Base-by-base conservation (phyloP, 2,329 filamentous ascomycete genomes). In the Aspergillus sojae region DNA sequence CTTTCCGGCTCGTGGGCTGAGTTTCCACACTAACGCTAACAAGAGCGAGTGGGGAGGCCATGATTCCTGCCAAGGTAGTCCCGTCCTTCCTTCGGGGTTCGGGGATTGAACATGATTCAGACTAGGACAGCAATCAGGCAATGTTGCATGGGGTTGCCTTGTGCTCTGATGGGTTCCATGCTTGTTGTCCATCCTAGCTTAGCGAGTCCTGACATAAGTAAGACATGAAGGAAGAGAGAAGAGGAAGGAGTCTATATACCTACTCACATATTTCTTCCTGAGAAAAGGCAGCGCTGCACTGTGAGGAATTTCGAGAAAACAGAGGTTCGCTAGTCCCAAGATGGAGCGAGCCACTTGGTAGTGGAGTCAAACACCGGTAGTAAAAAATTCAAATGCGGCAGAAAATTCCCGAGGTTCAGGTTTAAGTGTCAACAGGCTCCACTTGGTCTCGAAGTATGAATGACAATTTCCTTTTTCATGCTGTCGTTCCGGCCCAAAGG, bases 11-110 rank as follows among this genome's bases (percentile, higher is more conserved):
- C 48, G 48, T 52, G 48, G 46, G 19, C n/a, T 52, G 26, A 7
- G 16, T 32, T 21, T 30, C 48, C 48, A 52, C 9, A 11, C 30
- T 4, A 16, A 52, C 48, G 32, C 52, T 36, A 55, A 26, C 9
- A 14, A 26, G 21, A 30, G 32, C 32, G 32, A 55, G 52, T 55
- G 32, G 32, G 34, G 52, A 39, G 52, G 12, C 21, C 30, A 55
- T 55, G 19, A n/a, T 54, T 55, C n/a, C 21, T 55, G 52, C 52
- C 52, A 55, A 39, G 52, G 46, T 28, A 32, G 52, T 26, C 21
- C 23, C 32, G 30, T 26, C 52, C n/a, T 14, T 23, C 12, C 28
- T 53, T 26, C 23, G 28, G 48, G 32, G 3, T 19, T 52, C 28
- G 48, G 16, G 16, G 48, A 52, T n/a, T n/a, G 28, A 32, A 32